These are phyloP conservation scores for Geoglossum cookeanum DNA, from an alignment of 2,329 filamentous ascomycete species.

Conservation along the genomic window DNA sequence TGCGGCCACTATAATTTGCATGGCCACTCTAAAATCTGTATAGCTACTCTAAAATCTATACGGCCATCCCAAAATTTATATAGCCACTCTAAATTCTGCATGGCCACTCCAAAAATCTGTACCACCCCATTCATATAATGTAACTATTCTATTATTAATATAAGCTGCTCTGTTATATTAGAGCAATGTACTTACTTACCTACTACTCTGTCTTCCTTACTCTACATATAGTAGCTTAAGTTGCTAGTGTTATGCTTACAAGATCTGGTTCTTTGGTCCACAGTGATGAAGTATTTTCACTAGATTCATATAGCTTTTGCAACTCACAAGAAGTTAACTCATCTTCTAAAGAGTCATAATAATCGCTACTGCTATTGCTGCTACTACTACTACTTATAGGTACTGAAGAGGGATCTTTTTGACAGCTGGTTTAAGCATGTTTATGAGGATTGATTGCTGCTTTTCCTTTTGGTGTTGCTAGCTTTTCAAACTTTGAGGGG, in stretches of 20 bases:
- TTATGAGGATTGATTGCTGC: background rate
- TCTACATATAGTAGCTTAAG: background rate
- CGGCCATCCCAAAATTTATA: too few species aligned
- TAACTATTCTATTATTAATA: too few species aligned
- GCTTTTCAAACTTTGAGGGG: background rate
- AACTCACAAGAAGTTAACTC: background rate
- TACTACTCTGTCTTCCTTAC: background rate
- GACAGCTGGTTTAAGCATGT: background rate
- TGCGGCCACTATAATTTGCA: too few species aligned
- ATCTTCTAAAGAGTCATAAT: background rate
- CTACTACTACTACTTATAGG: too few species aligned
- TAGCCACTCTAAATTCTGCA: too few species aligned
- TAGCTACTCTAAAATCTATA: too few species aligned
- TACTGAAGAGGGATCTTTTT: background rate
- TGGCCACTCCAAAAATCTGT: too few species aligned
- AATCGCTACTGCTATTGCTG: background rate
- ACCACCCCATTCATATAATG: too few species aligned
- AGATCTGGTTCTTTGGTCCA: background rate
- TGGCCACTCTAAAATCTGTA: too few species aligned
- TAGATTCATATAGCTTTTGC: background rate
- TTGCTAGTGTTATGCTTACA: background rate
- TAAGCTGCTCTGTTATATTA: too few species aligned
- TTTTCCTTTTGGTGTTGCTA: background rate
- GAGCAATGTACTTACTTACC: background rate
- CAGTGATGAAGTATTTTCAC: background rate